phyloP scores from a whole-genome alignment of 352 stramenopile species.

The Globisporangium nunn region DNA sequence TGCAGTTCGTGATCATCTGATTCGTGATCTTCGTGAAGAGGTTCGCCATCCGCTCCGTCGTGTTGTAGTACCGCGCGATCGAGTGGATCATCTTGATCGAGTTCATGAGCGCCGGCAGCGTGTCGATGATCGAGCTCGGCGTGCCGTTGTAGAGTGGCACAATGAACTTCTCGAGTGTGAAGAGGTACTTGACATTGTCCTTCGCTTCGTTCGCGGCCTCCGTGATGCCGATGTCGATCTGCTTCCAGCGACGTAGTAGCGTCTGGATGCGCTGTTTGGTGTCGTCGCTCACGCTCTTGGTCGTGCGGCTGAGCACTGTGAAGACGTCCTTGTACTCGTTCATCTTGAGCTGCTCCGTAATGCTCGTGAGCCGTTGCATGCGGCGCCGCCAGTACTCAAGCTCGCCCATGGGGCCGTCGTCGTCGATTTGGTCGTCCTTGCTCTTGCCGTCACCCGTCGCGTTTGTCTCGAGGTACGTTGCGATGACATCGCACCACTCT shows the following conservation, averaged over 20 bases:
- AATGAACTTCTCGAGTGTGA: conserved; percentile 96
- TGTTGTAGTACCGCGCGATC: conserved; percentile 98
- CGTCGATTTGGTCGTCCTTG: conserved; percentile 67
- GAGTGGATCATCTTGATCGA: conserved; percentile 99
- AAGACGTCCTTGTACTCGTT: conserved; percentile 95
- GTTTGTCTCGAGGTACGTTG: conserved; percentile 90
- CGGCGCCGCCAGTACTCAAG: conserved; percentile 95
- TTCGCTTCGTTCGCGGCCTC: conserved; percentile 98
- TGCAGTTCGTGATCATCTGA: conserved; percentile 98
- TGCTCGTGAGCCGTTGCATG: conserved; percentile 98
- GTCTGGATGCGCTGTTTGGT: conserved; percentile 92
- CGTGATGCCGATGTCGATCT: conserved; percentile 98
- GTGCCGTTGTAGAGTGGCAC: conserved; percentile 88
- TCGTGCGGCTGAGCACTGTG: conserved; percentile 82
- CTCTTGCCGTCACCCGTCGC: conserved; percentile 51
- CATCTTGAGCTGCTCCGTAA: conserved; percentile 97
- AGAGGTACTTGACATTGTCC: conserved; percentile 99
- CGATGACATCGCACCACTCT: conserved; percentile 96
- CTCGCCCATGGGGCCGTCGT: conserved; percentile 93
- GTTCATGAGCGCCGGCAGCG: conserved; percentile 96
- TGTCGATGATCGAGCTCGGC: conserved; percentile 97
- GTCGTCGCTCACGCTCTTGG: conserved; percentile 82
- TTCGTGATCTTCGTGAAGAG: conserved; percentile 98
- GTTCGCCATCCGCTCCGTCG: conserved; percentile 95
- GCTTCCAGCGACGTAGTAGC: conserved; percentile 94